Conservation (phyloP, 2,329 filamentous ascomycete species). For the Neopestalotiopsis clavispora region DNA sequence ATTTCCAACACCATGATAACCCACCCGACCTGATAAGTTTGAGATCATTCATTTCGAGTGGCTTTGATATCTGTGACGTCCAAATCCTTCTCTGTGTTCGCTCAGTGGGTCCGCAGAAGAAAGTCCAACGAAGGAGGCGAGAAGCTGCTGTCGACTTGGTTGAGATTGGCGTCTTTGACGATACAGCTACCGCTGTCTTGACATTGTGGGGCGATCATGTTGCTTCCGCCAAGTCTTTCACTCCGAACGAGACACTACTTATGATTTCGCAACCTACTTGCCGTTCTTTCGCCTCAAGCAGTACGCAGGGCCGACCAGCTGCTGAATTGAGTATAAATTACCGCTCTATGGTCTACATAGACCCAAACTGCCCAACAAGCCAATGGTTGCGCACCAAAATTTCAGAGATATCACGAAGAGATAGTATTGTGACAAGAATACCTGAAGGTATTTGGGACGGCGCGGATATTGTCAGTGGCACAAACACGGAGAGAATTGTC, state of each 20-base stretch:
- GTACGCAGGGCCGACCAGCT: not conserved
- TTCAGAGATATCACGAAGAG: slow-evolving; percentile 49
- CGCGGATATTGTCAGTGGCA: slow-evolving; percentile 35
- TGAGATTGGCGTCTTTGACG: slow-evolving; percentile 60
- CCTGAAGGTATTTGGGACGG: slow-evolving; percentile 44
- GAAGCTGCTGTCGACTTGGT: slow-evolving; percentile 50
- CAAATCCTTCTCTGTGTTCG: slow-evolving; percentile 63
- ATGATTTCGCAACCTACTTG: slow-evolving; percentile 51
- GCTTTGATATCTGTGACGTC: slow-evolving; percentile 53
- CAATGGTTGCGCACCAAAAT: slow-evolving; percentile 57
- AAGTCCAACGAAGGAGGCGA: slow-evolving; percentile 50
- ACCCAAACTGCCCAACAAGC: slow-evolving; percentile 58
- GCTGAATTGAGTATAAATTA: slow-evolving; percentile 38
- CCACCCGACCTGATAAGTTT: slow-evolving; percentile 60
- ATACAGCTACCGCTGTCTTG: slow-evolving; percentile 58
- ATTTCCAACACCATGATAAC: slow-evolving; percentile 26
- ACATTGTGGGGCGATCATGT: slow-evolving; percentile 59
- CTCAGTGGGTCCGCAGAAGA: slow-evolving; percentile 57
- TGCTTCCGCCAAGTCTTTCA: slow-evolving; percentile 47
- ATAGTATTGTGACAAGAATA: slow-evolving; percentile 55
- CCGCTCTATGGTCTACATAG: slow-evolving; percentile 57
- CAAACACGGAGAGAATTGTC: slow-evolving; percentile 40
- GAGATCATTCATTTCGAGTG: slow-evolving; percentile 57
- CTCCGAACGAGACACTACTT: slow-evolving; percentile 52
- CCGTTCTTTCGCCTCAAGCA: slow-evolving; percentile 16